Conservation (phyloP, 2,329 filamentous ascomycete genomes). For the Penicillium sp. region DNA sequence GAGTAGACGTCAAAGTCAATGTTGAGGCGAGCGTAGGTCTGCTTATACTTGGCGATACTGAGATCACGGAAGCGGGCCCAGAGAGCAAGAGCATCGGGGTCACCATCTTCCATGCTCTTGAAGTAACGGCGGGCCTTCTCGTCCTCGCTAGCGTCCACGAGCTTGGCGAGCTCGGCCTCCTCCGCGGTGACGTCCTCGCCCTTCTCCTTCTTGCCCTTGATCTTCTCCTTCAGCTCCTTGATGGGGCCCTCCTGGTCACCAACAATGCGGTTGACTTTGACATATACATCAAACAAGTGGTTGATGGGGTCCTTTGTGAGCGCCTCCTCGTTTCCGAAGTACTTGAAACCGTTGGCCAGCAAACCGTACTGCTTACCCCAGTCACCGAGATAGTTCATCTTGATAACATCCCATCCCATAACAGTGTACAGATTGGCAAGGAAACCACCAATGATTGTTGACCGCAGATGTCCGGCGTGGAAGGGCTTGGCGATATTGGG, state of each 20-base stretch:
- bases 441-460: constrained; percentile 69
- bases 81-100: constrained; percentile 59
- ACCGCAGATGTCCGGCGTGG: constrained; percentile 64
- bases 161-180: constrained; percentile 51
- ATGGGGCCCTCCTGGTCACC: constrained; percentile 58
- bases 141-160: constrained; percentile 57
- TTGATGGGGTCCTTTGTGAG: constrained; percentile 63
- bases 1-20: constrained; percentile 67
- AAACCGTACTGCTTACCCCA: constrained; percentile 71
- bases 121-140: constrained; percentile 65
- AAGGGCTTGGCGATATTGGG: constrained; percentile 70
- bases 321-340: constrained; percentile 62
- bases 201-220: constrained; percentile 51
- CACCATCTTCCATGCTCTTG: constrained; percentile 67
- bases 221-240: constrained; percentile 56
- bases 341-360: constrained; percentile 62
- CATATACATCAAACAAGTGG: constrained; percentile 67
- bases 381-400: constrained; percentile 69
- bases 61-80: constrained; percentile 66
- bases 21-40: constrained; percentile 65
- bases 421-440: constrained; percentile 62
- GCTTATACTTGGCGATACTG: constrained; percentile 65
- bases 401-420: constrained; percentile 63
- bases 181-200: constrained; percentile 51
- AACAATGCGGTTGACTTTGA: constrained; percentile 62